Evolutionary conservation across 1,284 basidiomycete genomes (phyloP), one percentile per base, ranked within the genome.

Genomic region (Ganoderma boninense): DNA sequence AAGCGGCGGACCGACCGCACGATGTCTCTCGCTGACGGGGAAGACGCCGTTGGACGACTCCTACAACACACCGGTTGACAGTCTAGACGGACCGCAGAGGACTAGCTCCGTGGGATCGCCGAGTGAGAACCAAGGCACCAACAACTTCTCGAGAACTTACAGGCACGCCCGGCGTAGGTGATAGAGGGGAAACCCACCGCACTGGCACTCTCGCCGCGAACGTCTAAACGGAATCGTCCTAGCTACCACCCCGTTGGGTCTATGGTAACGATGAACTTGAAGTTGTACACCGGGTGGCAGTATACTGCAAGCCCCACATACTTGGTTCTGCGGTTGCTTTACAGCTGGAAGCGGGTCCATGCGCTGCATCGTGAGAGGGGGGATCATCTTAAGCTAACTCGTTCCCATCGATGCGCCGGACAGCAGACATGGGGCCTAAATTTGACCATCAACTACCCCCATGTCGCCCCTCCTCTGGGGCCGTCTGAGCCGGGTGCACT

Each of bases 51-150:
- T 29, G 38, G 52, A 52, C 54, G 35, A 46, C 52, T 57, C 40
- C 13, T 42, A 43, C 10, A 43, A 23, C 56, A 43, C 57, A 61
- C 38, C 59, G 57, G 57, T 2, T 18, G 59, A 44, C 49, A 20
- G 59, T 46, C 43, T 61, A 23, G 59, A 40, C 65, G 59, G 44
- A 49, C 10, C 11, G 65, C 59, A 49, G 32, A 14, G 49, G 65
- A 43, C 43, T 40, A 40, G 65, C 57, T 66, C 65, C 65, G 65
- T 66, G 59, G 10, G 59, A 46, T 52, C 65, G 23, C 38, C 43
- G 32, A 35, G 62, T n/a, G 18, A 46, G 57, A 60, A 57, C 38
- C 14, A 26, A 65, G 57, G 57, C 35, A 60, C 57, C 35, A 35
- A 60, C 35, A 40, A 20, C 57, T 60, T 60, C 57, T 60, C 35